phyloP scores from a whole-genome alignment of 441 rosid species.

The Metrosideros polymorpha region DNA sequence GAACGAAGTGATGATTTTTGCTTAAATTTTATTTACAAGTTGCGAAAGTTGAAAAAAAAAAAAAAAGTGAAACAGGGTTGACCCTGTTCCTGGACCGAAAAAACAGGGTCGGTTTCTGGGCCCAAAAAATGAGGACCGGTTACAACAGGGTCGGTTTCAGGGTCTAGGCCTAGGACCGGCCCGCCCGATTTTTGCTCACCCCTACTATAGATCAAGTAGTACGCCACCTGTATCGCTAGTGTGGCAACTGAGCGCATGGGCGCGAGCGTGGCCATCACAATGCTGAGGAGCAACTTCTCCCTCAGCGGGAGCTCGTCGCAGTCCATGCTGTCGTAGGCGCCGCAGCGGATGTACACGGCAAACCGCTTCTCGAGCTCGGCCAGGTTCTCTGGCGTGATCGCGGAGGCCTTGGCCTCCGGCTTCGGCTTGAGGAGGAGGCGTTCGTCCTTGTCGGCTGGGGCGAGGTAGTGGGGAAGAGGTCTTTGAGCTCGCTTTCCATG shows the following conservation, averaged over 20 bases:
- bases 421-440: conserved; percentile 72
- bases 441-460: conserved; percentile 42
- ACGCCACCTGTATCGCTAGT: conserved; percentile 34
- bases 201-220: conserved; percentile 74
- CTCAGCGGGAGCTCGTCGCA: conserved; percentile 56
- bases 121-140: too few species aligned
- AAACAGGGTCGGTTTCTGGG: too few species aligned
- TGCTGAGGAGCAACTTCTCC: conserved; percentile 53
- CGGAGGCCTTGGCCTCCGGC: conserved; percentile 5
- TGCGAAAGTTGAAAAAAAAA: too few species aligned
- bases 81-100: too few species aligned
- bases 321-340: conserved; percentile 83
- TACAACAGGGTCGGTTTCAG: too few species aligned
- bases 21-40: too few species aligned
- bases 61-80: too few species aligned
- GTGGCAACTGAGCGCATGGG: conserved; percentile 59
- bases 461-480: conserved; percentile 23
- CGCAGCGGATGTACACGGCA: conserved; percentile 79
- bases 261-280: conserved; percentile 58
- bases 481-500: conserved; percentile 66
- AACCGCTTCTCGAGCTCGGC: conserved; percentile 79
- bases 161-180: too few species aligned
- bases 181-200: too few species aligned
- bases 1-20: too few species aligned
- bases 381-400: conserved; percentile 25